A percentile compares a stretch with the other conserved stretches of the same genome.
These are phyloP conservation scores for Heritiera fomes DNA, from an alignment of 345 rosid genomes.

Conservation along the genomic window DNA sequence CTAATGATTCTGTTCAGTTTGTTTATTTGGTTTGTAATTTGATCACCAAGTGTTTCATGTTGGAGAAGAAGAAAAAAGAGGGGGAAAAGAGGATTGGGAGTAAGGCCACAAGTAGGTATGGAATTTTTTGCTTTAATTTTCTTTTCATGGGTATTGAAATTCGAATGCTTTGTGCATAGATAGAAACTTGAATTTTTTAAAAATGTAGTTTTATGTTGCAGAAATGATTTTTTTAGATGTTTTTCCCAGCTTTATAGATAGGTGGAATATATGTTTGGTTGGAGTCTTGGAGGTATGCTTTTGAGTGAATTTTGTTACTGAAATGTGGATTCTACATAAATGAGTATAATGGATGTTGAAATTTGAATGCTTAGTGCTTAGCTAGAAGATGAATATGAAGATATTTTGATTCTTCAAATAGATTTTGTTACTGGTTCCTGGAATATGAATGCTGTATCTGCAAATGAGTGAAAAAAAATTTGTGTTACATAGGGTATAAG, in stretches of 20 bases:
- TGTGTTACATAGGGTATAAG: not conserved
- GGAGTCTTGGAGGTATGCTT: no score
- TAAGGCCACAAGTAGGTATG: constrained; percentile 30
- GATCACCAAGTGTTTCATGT: constrained; percentile 81
- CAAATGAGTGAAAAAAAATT: not conserved
- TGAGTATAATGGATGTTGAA: constrained; percentile 6
- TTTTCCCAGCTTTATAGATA: no score
- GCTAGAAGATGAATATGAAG: not conserved
- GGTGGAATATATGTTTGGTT: no score
- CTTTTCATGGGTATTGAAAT: not conserved
- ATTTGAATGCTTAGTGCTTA: not conserved
- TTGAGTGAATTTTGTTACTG: not conserved
- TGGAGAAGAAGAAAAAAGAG: constrained; percentile 66
- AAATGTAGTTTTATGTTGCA: not conserved
- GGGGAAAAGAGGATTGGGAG: constrained; percentile 20
- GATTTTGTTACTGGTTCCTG: not conserved
- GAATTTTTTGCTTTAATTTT: not conserved
- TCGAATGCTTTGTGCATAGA: not conserved
- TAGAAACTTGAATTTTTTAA: not conserved
- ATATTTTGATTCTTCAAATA: not conserved
- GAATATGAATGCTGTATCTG: not conserved
- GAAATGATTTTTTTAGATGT: not conserved
- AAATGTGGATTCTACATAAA: not conserved
- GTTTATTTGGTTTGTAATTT: constrained; percentile 93
- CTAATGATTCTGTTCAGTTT: constrained; percentile 88